These are phyloP conservation scores for Gloeostereum incarnatum DNA, from an alignment of 768 basidiomycete species.

Conservation along the genomic window DNA sequence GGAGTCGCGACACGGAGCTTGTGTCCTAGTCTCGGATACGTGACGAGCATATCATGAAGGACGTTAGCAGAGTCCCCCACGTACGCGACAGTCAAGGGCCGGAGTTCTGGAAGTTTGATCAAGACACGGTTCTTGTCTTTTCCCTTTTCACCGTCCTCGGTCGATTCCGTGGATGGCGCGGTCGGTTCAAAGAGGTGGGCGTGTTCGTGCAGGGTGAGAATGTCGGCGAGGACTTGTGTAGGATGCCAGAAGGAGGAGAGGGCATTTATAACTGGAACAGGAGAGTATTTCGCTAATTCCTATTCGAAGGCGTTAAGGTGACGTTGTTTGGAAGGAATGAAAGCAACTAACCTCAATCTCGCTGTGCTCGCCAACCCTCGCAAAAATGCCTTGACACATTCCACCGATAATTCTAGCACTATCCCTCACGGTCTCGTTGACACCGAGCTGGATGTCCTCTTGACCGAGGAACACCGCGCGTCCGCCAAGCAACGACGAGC, in stretches of 20 bases:
- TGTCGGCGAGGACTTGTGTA: constrained; percentile 89
- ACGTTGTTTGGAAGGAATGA: constrained; percentile 2
- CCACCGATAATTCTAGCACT: constrained; percentile 83
- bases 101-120: constrained; percentile 37
- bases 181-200: constrained; percentile 36
- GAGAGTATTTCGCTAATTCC: constrained; percentile 86
- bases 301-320: constrained; percentile 18
- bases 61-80: constrained; percentile 95
- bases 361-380: constrained; percentile 84
- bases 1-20: constrained; percentile 81
- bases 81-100: constrained; percentile 84
- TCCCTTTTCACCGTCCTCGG: constrained; percentile 12
- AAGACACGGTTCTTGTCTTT: constrained; percentile 4
- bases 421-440: constrained; percentile 85
- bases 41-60: constrained; percentile 94
- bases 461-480: constrained; percentile 82
- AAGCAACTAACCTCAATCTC: constrained; percentile 74
- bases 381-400: constrained; percentile 96
- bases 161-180: constrained; percentile 9
- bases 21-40: constrained; percentile 88
- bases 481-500: constrained; percentile 72
- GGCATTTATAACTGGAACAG: constrained; percentile 93
- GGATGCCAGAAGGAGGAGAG: constrained; percentile 96
- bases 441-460: constrained; percentile 92
- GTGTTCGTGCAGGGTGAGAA: constrained; percentile 82